phyloP scores from a whole-genome alignment of 257 asterid genomes.

The Henckelia pumila region DNA sequence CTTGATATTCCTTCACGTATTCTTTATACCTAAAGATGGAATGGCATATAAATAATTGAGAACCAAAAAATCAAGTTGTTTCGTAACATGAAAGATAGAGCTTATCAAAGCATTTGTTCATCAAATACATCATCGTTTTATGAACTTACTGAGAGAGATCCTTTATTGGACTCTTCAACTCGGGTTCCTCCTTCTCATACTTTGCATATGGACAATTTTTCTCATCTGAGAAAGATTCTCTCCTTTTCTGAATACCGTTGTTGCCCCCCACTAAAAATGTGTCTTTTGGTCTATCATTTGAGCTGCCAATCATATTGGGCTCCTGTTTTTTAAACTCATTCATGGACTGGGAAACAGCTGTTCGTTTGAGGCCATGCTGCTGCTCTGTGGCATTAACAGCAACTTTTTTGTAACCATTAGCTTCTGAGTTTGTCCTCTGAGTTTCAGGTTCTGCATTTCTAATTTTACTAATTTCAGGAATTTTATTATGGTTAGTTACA shows the following conservation, averaged over 20 bases:
- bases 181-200: slow-evolving; percentile 85
- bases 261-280: slow-evolving; percentile 54
- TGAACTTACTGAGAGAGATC: slow-evolving; percentile 71
- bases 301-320: slow-evolving; percentile 41
- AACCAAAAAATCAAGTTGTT: slow-evolving; percentile 22
- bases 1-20: slow-evolving; percentile 84
- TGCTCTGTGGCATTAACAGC: slow-evolving; percentile 43
- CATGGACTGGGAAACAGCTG: slow-evolving; percentile 38
- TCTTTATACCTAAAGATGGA: slow-evolving; percentile 57
- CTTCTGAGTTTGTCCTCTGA: slow-evolving; percentile 38
- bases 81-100: slow-evolving; percentile 19
- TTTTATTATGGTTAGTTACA: slow-evolving; percentile 42
- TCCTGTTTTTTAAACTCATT: slow-evolving; percentile 63
- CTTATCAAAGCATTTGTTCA: slow-evolving; percentile 12
- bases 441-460: slow-evolving; percentile 43
- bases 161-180: slow-evolving; percentile 77
- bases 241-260: slow-evolving; percentile 49
- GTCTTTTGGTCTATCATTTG: slow-evolving; percentile 53
- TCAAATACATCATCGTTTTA: neutral
- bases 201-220: slow-evolving; percentile 56
- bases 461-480: slow-evolving; percentile 44
- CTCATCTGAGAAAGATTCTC: slow-evolving; percentile 66
- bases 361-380: slow-evolving; percentile 45
- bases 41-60: slow-evolving; percentile 11
- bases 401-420: slow-evolving; percentile 43